phyloP scores from a whole-genome alignment of 257 asterid species.

The Gentiana straminea region DNA sequence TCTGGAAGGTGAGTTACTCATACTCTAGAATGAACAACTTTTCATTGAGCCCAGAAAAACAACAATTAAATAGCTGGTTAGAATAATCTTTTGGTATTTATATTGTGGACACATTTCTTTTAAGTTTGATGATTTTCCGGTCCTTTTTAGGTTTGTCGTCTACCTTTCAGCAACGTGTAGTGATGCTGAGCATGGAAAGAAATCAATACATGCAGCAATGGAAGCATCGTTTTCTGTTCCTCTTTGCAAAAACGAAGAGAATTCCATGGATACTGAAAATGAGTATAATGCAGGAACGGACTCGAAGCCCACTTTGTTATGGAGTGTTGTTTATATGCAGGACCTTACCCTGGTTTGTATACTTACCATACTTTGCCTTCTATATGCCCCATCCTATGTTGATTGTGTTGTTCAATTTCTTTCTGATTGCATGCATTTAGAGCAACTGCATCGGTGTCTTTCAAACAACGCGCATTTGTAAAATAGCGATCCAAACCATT shows the following conservation, averaged over 20 bases:
- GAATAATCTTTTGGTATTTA: too few species aligned
- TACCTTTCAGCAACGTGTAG: conserved; percentile 65
- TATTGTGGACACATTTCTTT: too few species aligned
- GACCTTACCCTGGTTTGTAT: conserved; percentile 46
- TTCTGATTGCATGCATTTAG: too few species aligned
- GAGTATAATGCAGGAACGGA: conserved; percentile 18
- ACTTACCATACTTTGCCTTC: neutral
- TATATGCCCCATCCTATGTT: neutral
- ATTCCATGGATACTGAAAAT: conserved; percentile 17
- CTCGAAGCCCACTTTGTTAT: conserved; percentile 59
- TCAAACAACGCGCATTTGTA: too few species aligned
- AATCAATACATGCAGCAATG: conserved; percentile 48
- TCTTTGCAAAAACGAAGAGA: conserved; percentile 24
- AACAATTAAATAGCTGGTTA: too few species aligned
- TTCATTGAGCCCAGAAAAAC: too few species aligned
- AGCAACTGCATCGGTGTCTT: too few species aligned
- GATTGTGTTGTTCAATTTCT: too few species aligned
- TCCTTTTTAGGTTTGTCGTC: conserved; percentile 56
- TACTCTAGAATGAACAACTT: neutral
- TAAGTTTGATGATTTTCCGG: neutral
- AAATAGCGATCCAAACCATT: too few species aligned
- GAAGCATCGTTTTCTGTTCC: conserved; percentile 45
- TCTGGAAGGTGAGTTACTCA: conserved; percentile 59
- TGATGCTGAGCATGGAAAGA: conserved; percentile 59
- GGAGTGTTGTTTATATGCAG: conserved; percentile 68